phyloP scores from a whole-genome alignment of 768 basidiomycete genomes.

The Neoboletus brunneissimus region DNA sequence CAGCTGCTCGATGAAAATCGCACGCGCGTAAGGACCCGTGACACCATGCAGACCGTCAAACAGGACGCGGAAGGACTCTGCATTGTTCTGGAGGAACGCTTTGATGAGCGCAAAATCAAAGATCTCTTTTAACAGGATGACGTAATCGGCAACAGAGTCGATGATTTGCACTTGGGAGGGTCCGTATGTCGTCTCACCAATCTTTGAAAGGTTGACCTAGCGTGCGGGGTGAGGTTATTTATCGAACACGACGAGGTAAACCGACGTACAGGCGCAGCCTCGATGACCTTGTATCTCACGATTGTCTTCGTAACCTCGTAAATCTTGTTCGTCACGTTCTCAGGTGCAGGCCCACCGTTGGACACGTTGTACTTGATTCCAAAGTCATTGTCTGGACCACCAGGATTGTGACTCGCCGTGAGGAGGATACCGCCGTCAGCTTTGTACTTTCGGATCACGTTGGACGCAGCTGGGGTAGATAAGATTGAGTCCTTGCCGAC shows the following conservation, averaged over 20 bases:
- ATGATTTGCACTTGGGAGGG: constrained; percentile 86
- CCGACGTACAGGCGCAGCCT: constrained; percentile 64
- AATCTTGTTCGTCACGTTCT: constrained; percentile 94
- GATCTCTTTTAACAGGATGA: constrained; percentile 77
- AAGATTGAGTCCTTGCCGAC: constrained; percentile 89
- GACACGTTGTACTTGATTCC: constrained; percentile 99
- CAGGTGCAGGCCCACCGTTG: constrained; percentile 97
- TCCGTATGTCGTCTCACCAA: constrained; percentile 77
- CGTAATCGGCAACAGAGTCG: constrained; percentile 90
- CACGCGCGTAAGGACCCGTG: constrained; percentile 92
- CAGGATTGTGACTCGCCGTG: constrained; percentile 97
- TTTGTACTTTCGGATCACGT: constrained; percentile 94
- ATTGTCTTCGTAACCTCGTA: constrained; percentile 90
- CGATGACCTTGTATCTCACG: constrained; percentile 78
- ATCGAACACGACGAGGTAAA: background rate
- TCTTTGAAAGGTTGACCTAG: constrained; percentile 80
- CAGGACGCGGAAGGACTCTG: constrained; percentile 73
- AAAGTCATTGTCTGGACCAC: constrained; percentile 97
- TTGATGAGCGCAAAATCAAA: constrained; percentile 96
- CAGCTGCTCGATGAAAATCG: constrained; percentile 80
- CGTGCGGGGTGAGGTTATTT: background rate
- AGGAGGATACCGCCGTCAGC: constrained; percentile 95
- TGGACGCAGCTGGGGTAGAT: constrained; percentile 96
- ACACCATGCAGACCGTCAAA: constrained; percentile 98
- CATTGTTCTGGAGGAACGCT: constrained; percentile 72